Base-by-base conservation (phyloP, 2,329 filamentous ascomycete species). In the Epichloe bromicola region DNA sequence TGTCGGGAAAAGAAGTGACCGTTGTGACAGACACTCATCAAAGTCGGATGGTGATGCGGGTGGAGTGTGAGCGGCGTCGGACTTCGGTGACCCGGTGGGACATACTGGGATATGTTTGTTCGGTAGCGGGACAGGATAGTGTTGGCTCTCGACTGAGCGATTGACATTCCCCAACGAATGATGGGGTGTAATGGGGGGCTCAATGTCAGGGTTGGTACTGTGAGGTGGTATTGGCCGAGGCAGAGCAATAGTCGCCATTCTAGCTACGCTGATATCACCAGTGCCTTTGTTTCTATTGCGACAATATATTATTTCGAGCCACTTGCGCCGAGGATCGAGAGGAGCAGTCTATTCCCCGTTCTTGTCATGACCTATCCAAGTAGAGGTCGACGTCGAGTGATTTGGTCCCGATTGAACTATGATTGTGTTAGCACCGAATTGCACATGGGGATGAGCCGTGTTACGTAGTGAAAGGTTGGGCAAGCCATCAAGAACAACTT, bases 71-170 rank as follows among this genome's bases (percentile, higher is more conserved):
- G 78, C 74, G 53, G 74, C 75, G 59, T 73, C 72, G 50, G 66
- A 69, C 57, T 60, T 61, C 44, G 71, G 79, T 55, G 87, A 84
- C 2, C 89, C 89, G 1, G 89, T 80, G n/a, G 88, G 85, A 68
- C 88, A 95, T 59, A 84, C 73, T n/a, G 90, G 89, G 23, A 95
- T 74, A 67, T 95, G 88, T 67, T 93, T 95, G 70, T 95, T 95
- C 10, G 89, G 88, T 23, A 93, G 74, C 6, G 85, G 59, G 54
- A 52, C 63, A 56, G 54, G 65, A 60, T 54, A 52, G 54, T 54
- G 58, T 45, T 58, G 61, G 48, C 54, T 57, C 47, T 53, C 53
- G 50, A 54, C 53, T 49, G 56, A 34, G 14, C 53, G 42, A 48
- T 57, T 59, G 36, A 61, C 54, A 14, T 60, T 57, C 49, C 67